These are phyloP conservation scores for Radiomyces spectabilis DNA, from an alignment of 192 early-diverging fungal genomes.

Conservation along the genomic window DNA sequence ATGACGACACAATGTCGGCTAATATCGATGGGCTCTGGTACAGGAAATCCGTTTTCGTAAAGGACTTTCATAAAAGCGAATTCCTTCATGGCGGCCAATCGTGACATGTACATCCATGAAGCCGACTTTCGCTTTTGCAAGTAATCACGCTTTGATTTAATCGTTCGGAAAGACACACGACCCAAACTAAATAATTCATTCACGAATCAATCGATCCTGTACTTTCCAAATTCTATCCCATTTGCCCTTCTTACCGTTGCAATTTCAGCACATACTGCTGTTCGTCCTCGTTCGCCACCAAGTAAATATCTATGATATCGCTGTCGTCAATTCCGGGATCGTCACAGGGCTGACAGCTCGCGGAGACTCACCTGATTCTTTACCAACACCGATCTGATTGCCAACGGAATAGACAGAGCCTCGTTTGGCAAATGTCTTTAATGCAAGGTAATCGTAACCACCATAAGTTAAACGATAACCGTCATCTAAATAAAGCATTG, in stretches of 20 bases:
- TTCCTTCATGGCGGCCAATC: conserved; percentile 96
- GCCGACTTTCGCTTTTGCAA: conserved; percentile 88
- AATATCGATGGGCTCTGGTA: conserved; percentile 88
- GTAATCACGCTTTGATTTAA: conserved; percentile 98
- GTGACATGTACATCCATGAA: conserved; percentile 99
- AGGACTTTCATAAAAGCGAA: conserved; percentile 98
- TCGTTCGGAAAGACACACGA: conserved; percentile 90
- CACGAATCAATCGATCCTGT: no score
- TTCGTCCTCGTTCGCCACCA: conserved; percentile 91
- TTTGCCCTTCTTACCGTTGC: conserved; percentile 66
- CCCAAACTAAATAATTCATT: conserved; percentile 59
- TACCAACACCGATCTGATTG: conserved; percentile 99
- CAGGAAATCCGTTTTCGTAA: conserved; percentile 93
- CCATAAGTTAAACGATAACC: conserved; percentile 97
- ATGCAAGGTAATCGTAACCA: conserved; percentile 98
- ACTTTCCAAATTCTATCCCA: no score
- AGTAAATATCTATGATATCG: conserved; percentile 87
- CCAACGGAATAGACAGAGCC: conserved; percentile 90
- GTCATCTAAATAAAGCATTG: conserved; percentile 50
- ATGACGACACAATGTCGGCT: conserved; percentile 97
- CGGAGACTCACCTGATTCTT: conserved; percentile 85
- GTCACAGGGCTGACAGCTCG: no score
- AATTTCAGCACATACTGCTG: conserved; percentile 92
- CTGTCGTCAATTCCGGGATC: no score
- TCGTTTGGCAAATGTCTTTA: conserved; percentile 86